Percentiles rank a stretch among this genome's conserved stretches.
Evolutionary conservation across 768 basidiomycete genomes (phyloP).

Genomic region (Gloeopeniophorella convolvens): DNA sequence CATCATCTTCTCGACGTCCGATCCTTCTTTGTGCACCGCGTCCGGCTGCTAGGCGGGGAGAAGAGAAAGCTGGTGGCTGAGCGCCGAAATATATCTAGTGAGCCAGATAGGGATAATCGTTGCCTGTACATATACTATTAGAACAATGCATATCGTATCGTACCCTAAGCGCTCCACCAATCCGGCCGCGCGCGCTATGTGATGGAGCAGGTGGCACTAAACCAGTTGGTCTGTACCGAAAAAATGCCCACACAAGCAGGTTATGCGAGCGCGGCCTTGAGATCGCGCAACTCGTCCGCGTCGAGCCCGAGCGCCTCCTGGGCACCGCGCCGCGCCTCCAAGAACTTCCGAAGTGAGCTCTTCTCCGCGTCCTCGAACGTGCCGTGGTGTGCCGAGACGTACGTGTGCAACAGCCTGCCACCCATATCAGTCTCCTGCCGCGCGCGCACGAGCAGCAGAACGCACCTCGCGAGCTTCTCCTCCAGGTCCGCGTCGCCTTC

Average conservation of each 20-base stretch:
- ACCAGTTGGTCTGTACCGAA: no score
- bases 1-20: constrained; percentile 25
- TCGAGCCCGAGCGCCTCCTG: constrained; percentile 4
- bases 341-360: constrained; percentile 4
- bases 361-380: constrained; percentile 15
- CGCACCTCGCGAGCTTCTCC: constrained; percentile 55
- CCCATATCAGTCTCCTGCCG: no score
- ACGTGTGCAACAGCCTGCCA: constrained; percentile 18
- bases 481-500: constrained; percentile 58
- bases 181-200: no score
- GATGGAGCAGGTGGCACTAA: no score
- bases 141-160: no score
- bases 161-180: no score
- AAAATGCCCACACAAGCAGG: no score
- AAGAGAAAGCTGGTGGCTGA: neutral
- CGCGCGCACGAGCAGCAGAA: no score
- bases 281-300: neutral
- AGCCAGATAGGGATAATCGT: no score
- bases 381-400: constrained; percentile 14
- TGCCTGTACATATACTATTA: no score
- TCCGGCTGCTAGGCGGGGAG: constrained; percentile 13
- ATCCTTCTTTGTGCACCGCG: constrained; percentile 28
- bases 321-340: neutral
- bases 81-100: no score
- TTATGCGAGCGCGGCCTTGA: constrained; percentile 10